Percentiles rank a stretch among this genome's conserved stretches.
These are phyloP conservation scores for Candida verbasci DNA, from an alignment of 805 yeast species.

Conservation along the genomic window DNA sequence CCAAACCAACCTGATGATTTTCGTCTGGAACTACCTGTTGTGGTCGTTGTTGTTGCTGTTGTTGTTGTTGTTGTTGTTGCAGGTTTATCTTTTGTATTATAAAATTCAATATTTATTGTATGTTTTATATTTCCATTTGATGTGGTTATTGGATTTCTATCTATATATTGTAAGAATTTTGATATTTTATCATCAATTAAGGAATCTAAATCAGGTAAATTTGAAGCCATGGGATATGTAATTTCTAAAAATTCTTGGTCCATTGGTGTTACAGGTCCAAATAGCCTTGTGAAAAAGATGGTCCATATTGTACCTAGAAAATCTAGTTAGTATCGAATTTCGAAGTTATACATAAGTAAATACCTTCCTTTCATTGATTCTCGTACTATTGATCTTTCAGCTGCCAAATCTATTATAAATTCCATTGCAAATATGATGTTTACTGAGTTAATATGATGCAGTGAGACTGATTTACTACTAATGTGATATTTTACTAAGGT, in stretches of 20 bases:
- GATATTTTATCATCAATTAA: slow-evolving; percentile 34
- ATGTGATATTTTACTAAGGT: too few relatives aligned
- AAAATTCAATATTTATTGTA: slow-evolving; percentile 34
- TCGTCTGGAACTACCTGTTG: slow-evolving; percentile 11
- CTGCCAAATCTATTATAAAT: slow-evolving; percentile 41
- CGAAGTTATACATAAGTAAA: not conserved
- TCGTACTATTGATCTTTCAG: slow-evolving; percentile 50
- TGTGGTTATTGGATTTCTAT: slow-evolving; percentile 12
- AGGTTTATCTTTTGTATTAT: slow-evolving; percentile 19
- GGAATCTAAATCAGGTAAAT: slow-evolving; percentile 46
- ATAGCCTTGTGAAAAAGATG: slow-evolving; percentile 62
- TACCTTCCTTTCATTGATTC: slow-evolving; percentile 52
- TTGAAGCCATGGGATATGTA: slow-evolving; percentile 51
- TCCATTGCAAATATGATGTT: too few relatives aligned
- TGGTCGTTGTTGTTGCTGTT: too few relatives aligned
- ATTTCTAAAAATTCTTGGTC: slow-evolving; percentile 54
- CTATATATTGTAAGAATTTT: slow-evolving; percentile 21
- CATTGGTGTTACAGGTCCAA: slow-evolving; percentile 59
- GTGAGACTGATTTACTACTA: too few relatives aligned
- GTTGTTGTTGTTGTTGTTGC: too few relatives aligned
- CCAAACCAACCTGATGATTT: slow-evolving; percentile 57
- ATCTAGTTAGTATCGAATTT: not conserved
- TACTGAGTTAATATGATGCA: too few relatives aligned
- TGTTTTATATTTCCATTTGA: slow-evolving; percentile 16
- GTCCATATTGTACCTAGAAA: slow-evolving; percentile 54